Percentiles rank a stretch among this genome's conserved stretches.
These are phyloP conservation scores for Grigorovia jiainica DNA, from an alignment of 805 yeast species.

Conservation along the genomic window DNA sequence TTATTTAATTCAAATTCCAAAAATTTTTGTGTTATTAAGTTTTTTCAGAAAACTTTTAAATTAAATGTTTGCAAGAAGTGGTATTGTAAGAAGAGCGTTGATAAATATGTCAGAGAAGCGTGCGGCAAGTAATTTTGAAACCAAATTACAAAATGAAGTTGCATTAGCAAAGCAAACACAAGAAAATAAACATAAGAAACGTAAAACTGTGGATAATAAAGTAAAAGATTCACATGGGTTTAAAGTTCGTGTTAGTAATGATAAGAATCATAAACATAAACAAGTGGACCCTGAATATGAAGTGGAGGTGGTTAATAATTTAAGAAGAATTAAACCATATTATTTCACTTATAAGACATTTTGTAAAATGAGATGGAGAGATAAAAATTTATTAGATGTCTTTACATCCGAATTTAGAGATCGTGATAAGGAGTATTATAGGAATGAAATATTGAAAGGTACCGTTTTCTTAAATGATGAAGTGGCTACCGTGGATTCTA, in stretches of 20 bases:
- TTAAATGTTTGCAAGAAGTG: not conserved
- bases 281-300: constrained; percentile 52
- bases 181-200: constrained; percentile 7
- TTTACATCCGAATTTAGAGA: constrained; percentile 80
- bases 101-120: not conserved
- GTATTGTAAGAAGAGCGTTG: not conserved
- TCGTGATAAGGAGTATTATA: constrained; percentile 57
- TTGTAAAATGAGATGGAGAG: constrained; percentile 87
- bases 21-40: not conserved
- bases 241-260: constrained; percentile 19
- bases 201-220: constrained; percentile 7
- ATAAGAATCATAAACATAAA: constrained; percentile 34
- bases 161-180: constrained; percentile 8
- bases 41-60: not conserved
- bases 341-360: constrained; percentile 81
- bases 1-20: too few species aligned
- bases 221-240: constrained; percentile 25
- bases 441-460: constrained; percentile 45
- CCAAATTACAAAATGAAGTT: constrained; percentile 9
- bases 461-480: constrained; percentile 60
- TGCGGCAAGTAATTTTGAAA: constrained; percentile 7
- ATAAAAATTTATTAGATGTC: constrained; percentile 68
- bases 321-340: constrained; percentile 75
- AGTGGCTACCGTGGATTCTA: constrained; percentile 52
- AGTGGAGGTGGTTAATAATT: constrained; percentile 47